A percentile compares a stretch with the other conserved stretches of the same genome.
Evolutionary conservation across 805 yeast genomes (phyloP).

Genomic region (Cyberlindnera mrakii): DNA sequence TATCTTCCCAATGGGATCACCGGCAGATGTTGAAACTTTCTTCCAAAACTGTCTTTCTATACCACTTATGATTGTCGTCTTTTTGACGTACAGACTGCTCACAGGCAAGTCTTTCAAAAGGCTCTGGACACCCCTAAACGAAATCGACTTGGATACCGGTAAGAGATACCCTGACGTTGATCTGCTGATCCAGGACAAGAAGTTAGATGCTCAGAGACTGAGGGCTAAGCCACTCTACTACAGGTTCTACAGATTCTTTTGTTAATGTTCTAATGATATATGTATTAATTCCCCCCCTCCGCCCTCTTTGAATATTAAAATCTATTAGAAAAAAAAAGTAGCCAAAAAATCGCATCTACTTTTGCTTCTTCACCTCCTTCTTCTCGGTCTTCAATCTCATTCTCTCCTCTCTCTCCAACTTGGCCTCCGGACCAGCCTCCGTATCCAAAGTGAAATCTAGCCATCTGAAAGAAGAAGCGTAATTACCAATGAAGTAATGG

Average conservation of each 20-base stretch:
- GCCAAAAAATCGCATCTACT: not conserved
- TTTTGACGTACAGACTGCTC: slow-evolving; percentile 24
- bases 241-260: slow-evolving; percentile 49
- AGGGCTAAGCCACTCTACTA: slow-evolving; percentile 38
- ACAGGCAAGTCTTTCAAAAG: slow-evolving; percentile 32
- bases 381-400: slow-evolving; percentile 33
- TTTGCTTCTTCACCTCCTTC: slow-evolving; percentile 9
- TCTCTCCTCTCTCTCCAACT: slow-evolving; percentile 62
- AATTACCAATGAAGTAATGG: slow-evolving; percentile 91
- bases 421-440: slow-evolving; percentile 81
- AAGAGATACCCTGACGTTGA: slow-evolving; percentile 59
- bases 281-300: not conserved
- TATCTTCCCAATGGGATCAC: slow-evolving; percentile 51
- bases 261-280: slow-evolving; percentile 23
- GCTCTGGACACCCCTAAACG: slow-evolving; percentile 35
- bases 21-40: slow-evolving; percentile 28
- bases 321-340: not conserved
- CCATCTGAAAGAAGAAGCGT: slow-evolving; percentile 93
- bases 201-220: slow-evolving; percentile 46
- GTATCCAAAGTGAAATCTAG: slow-evolving; percentile 87
- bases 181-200: slow-evolving; percentile 45
- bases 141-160: slow-evolving; percentile 60
- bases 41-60: slow-evolving; percentile 38
- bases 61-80: slow-evolving; percentile 30
- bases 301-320: not conserved